Evolutionary conservation across 163 green algal genomes (phyloP), one percentile per base, ranked within the genome.

Genomic region (Chlamydomonas reinhardtii): DNA sequence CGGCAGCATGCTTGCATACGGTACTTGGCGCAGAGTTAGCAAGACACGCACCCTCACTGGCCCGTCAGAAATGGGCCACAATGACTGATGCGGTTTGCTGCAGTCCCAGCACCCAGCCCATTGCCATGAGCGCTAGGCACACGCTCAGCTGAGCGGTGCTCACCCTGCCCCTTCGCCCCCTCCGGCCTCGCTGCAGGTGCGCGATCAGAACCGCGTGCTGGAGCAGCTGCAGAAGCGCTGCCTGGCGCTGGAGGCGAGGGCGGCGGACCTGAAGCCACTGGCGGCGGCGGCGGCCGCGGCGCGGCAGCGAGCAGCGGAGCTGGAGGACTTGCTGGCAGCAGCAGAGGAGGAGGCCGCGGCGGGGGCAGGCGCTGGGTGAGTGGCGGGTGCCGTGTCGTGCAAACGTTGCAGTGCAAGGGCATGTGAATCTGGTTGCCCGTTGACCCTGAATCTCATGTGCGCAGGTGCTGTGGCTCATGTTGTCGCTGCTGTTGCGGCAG

Each of bases 161-260:
- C 56, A 22, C 19, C n/a, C n/a, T n/a, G n/a, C n/a, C n/a, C n/a
- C n/a, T n/a, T n/a, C 29, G 24, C 59, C 11, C 2, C 4, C 64
- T 22, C 64, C 27, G 4, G 27, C 29, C 9, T 5, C 29, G 2
- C 17, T 29, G 68, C 32, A 85, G 79, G 16, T 54, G 25, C 48
- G 39, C 1, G 79, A 85, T 69, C 79, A 73, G 79, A 54, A 70
- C 27, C 79, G 79, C 15, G 34, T 86, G 32, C 54, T 86, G 52
- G 79, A 86, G 24, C 79, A 86, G 69, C 34, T 86, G 32, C 20
- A 34, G 29, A 86, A 86, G 52, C 68, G 79, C 4, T 86, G 79
- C 34, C 54, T 27, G 2, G 69, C 69, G 16, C 54, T 86, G 25
- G 79, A 86, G 69, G 68, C 69, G 25, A 4, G 79, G 52, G 56